Percentiles rank a stretch among this genome's conserved stretches.
These are phyloP conservation scores for Septoria petroselini DNA, from an alignment of 2,329 filamentous ascomycete species.

Conservation along the genomic window DNA sequence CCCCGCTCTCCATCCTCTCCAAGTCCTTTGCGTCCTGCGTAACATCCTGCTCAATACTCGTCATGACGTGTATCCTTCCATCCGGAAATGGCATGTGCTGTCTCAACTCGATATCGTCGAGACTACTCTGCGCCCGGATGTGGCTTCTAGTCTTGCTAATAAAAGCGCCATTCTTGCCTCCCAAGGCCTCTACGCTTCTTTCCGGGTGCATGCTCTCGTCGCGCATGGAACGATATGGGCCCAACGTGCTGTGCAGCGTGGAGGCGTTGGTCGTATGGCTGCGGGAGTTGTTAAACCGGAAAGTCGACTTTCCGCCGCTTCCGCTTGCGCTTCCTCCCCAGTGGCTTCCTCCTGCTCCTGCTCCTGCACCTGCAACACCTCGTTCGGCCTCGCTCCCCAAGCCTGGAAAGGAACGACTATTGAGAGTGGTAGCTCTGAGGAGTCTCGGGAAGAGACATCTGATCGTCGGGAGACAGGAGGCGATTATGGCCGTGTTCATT, in stretches of 20 bases:
- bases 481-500: conserved; percentile 39
- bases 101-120: conserved; percentile 19
- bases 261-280: no score
- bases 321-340: not conserved
- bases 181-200: no score
- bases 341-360: not conserved
- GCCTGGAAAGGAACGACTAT: not conserved
- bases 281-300: not conserved
- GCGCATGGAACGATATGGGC: not conserved
- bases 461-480: conserved; percentile 40
- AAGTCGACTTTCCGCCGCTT: not conserved
- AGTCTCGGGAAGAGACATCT: conserved; percentile 39
- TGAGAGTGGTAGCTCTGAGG: conserved; percentile 24
- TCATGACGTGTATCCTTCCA: conserved; percentile 23
- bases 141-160: conserved; percentile 1
- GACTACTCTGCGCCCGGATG: conserved; percentile 11
- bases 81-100: conserved; percentile 5
- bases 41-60: conserved; percentile 23
- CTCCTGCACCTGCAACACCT: not conserved
- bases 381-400: not conserved
- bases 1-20: conserved; percentile 10
- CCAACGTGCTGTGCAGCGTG: no score
- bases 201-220: not conserved
- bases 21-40: conserved; percentile 2
- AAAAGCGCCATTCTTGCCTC: not conserved